A percentile compares a stretch with the other conserved stretches of the same genome.
These are phyloP conservation scores for Strobilomyces confusus DNA, from an alignment of 768 basidiomycete species.

Conservation along the genomic window DNA sequence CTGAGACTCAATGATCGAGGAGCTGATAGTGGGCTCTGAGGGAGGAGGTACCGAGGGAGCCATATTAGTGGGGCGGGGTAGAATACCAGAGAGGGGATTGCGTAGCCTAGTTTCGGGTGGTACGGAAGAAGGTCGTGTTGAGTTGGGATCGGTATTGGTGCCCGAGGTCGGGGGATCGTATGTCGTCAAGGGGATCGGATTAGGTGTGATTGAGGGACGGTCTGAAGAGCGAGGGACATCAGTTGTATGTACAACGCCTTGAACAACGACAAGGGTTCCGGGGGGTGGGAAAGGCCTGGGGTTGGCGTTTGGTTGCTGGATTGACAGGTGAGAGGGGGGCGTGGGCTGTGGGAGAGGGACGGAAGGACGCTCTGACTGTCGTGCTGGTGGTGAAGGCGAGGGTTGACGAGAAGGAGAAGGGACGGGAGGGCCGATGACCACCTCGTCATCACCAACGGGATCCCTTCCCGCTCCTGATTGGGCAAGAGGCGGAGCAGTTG, in stretches of 20 bases:
- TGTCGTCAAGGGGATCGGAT: constrained; percentile 4
- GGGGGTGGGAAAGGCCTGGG: constrained; percentile 63
- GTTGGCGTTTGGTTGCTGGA: constrained; percentile 17
- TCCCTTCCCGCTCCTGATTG: constrained; percentile 3
- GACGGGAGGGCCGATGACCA: constrained; percentile 19
- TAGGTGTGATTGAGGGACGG: constrained; percentile 16
- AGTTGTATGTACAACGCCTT: constrained; percentile 78
- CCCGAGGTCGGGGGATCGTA: constrained; percentile 5
- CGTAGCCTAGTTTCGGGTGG: constrained; percentile 31
- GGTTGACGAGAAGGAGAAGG: constrained; percentile 9
- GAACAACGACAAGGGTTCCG: constrained; percentile 77
- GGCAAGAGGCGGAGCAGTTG: constrained; percentile 3
- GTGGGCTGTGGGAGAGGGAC: constrained; percentile 12
- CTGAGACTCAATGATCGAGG: constrained; percentile 4
- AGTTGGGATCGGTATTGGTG: constrained; percentile 5
- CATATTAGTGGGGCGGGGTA: constrained; percentile 37
- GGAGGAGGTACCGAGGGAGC: constrained; percentile 17
- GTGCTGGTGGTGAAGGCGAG: constrained; percentile 9
- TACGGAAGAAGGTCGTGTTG: constrained; percentile 19
- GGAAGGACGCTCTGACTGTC: constrained; percentile 11
- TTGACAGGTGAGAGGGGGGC: constrained; percentile 17
- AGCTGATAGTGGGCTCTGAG: constrained; percentile 4
- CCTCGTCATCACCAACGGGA: constrained; percentile 16
- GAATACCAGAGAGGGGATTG: constrained; percentile 35
- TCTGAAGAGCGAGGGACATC: constrained; percentile 47